Evolutionary conservation across 2,329 filamentous ascomycete genomes (phyloP).

Genomic region (Aspergillus oerlinghausenensis): DNA sequence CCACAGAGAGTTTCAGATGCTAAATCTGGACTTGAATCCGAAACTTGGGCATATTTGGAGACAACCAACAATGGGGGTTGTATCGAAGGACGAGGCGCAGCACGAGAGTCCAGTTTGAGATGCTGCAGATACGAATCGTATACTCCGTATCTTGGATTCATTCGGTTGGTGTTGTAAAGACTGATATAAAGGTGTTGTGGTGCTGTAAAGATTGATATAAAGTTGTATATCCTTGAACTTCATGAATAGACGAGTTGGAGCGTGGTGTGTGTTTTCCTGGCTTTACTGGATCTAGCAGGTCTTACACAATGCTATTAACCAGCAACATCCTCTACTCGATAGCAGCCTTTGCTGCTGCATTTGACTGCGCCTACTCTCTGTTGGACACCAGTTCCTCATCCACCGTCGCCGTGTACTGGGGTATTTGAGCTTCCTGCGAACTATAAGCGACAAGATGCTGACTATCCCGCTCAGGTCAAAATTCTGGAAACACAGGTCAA

Average conservation of each 20-base stretch:
- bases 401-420: constrained; percentile 1
- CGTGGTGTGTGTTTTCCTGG: neutral
- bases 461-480: constrained; percentile 47
- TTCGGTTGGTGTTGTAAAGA: neutral
- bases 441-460: neutral
- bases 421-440: neutral
- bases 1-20: neutral
- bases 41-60: neutral
- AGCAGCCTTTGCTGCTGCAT: neutral
- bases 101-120: neutral
- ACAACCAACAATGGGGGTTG: neutral
- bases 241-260: neutral
- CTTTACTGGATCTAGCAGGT: neutral
- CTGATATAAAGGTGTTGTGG: neutral
- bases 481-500: constrained; percentile 51
- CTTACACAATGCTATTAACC: neutral
- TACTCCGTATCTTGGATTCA: neutral
- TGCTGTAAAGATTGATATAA: neutral
- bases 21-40: neutral
- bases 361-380: neutral
- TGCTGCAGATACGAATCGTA: neutral
- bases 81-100: neutral
- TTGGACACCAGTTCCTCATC: neutral
- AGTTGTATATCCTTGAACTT: neutral
- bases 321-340: neutral